Conservation (phyloP, 495 filamentous ascomycete genomes). For the Penicillium odoratum region DNA sequence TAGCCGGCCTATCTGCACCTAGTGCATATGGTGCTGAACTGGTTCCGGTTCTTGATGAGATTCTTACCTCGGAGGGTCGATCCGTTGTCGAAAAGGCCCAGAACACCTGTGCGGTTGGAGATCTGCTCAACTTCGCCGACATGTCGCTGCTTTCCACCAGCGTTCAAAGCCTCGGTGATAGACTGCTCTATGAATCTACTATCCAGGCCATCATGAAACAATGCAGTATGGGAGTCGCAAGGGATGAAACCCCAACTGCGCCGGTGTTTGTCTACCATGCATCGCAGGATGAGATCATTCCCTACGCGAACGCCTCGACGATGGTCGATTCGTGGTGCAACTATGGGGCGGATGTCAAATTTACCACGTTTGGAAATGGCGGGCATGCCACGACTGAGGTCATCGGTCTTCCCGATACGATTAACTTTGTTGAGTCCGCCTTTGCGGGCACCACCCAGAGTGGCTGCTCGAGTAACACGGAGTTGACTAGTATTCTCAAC, state of each 20-base stretch:
- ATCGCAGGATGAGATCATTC: conserved; percentile 34
- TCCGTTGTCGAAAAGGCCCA: conserved; percentile 16
- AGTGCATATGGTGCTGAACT: conserved; percentile 35
- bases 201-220: conserved; percentile 21
- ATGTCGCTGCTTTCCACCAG: conserved; percentile 26
- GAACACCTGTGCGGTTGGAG: conserved; percentile 21
- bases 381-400: conserved; percentile 34
- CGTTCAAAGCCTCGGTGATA: conserved; percentile 27
- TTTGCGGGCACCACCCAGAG: conserved; percentile 27
- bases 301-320: conserved; percentile 23
- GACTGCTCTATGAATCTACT: conserved; percentile 25
- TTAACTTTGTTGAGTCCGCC: conserved; percentile 28
- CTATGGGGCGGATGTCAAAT: conserved; percentile 28
- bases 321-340: conserved; percentile 33
- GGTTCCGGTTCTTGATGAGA: conserved; percentile 22
- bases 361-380: conserved; percentile 31
- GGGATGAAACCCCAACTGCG: conserved; percentile 29
- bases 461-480: conserved; percentile 25
- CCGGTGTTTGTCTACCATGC: conserved; percentile 39
- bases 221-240: conserved; percentile 27
- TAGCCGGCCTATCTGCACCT: conserved; percentile 28
- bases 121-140: conserved; percentile 23
- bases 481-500: conserved; percentile 25
- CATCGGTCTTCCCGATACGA: conserved; percentile 23
- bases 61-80: conserved; percentile 25